Conservation (phyloP, 2,329 filamentous ascomycete species). For the Cytospora schulzeri region DNA sequence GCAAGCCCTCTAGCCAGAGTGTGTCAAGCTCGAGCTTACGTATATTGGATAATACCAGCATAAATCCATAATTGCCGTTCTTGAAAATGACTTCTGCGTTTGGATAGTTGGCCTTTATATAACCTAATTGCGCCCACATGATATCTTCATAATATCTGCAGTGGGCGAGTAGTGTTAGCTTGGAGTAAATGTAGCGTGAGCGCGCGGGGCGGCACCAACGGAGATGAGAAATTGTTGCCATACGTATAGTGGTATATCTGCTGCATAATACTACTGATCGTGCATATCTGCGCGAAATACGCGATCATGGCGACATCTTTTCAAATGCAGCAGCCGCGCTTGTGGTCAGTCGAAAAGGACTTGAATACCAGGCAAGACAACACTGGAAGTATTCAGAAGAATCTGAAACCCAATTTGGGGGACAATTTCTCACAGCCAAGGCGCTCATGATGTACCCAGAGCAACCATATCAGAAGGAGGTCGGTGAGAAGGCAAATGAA, state of each 20-base stretch:
- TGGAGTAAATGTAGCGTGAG: too few species aligned
- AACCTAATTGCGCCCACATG: constrained; percentile 16
- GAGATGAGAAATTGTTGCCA: background rate
- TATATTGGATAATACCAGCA: constrained; percentile 10
- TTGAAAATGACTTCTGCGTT: constrained; percentile 19
- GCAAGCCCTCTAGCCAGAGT: background rate
- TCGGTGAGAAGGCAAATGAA: constrained; percentile 13
- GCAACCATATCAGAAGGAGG: constrained; percentile 17
- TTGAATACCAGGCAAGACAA: too few species aligned
- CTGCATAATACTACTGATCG: constrained; percentile 16
- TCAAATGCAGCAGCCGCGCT: background rate
- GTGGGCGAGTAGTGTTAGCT: background rate
- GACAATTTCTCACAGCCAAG: background rate
- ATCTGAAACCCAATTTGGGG: too few species aligned
- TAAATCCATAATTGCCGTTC: constrained; percentile 17
- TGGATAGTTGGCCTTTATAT: constrained; percentile 5
- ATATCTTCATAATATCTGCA: constrained; percentile 10
- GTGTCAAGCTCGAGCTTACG: constrained; percentile 1
- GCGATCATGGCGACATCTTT: constrained; percentile 21
- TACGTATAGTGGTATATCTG: constrained; percentile 19
- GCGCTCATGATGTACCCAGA: constrained; percentile 18
- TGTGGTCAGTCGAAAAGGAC: too few species aligned
- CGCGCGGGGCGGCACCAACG: too few species aligned
- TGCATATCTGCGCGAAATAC: constrained; percentile 15
- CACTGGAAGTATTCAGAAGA: too few species aligned